Base-by-base conservation (phyloP, 192 early-diverging fungal species). In the Rhizoclosmatium sp. region DNA sequence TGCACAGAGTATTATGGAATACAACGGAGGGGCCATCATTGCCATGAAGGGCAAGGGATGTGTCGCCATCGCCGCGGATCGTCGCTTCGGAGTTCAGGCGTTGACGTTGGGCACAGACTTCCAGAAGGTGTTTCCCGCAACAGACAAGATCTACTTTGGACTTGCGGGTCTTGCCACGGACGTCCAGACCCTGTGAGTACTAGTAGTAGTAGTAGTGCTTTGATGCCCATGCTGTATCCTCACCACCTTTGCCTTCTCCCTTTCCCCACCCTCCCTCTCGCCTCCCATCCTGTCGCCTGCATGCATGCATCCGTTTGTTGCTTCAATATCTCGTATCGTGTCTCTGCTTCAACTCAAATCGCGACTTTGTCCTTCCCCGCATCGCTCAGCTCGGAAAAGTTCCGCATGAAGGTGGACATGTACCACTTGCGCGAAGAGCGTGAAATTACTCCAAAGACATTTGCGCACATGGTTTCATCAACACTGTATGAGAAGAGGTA, bases 1-100 rank as follows among this genome's bases (percentile, higher is more conserved):
- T 65, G 31, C 3, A 49, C 67, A 84, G 84, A 79, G 76, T 51
- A 94, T 96, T 86, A 94, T 93, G 92, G 89, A 93, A 85, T 97
- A 97, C 83, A 98, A 98, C 89, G 98, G 98, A 79, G 92, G 92
- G 78, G 92, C 95, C 70, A 85, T 99, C 67, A 93, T 98, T 75
- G 97, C 96, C 67, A 98, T 99, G 96, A 91, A 90, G 54, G 98
- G 98, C 84, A 99, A 99, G 87, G 91, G 95, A 86, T 99, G 98
- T 82, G 96, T 99, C 10, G 98, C 97, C 46, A 98, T 99, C 80
- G 98, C 95, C 0, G 89, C 95, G 21, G 98, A 99, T 85, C 93
- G 94, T 66, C 92, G 97, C 66, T 91, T 99, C 61, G 98, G 98
- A 62, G 88, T 93, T 61, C 95, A 97, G 78, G 92, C 92, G 74